These are phyloP conservation scores for Oenanthe sinensis DNA, from an alignment of 129 eudicot species.

Conservation along the genomic window DNA sequence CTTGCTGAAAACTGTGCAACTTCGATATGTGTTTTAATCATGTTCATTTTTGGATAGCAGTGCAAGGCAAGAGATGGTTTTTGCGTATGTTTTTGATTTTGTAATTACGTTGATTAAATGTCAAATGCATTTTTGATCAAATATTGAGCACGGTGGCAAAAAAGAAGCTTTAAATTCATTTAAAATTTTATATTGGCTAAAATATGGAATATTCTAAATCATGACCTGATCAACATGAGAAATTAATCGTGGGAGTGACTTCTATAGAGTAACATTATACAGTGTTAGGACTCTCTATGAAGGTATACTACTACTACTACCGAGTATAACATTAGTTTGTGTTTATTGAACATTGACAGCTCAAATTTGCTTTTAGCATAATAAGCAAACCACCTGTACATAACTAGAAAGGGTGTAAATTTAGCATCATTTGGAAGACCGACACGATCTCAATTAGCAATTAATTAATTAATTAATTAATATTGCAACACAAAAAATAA, in stretches of 20 bases:
- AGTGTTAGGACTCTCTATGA: not conserved
- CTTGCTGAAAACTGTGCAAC: not conserved
- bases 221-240: not conserved
- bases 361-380: constrained; percentile 2
- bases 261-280: too few species aligned
- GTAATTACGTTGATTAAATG: not conserved
- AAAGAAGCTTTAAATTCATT: not conserved
- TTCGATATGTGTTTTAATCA: not conserved
- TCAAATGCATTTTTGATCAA: not conserved
- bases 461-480: not conserved
- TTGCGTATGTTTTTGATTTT: not conserved
- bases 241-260: not conserved
- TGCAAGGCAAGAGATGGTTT: not conserved
- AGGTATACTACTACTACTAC: too few species aligned
- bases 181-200: not conserved
- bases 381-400: not conserved
- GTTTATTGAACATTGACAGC: not conserved
- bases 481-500: not conserved
- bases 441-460: constrained; percentile 5
- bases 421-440: not conserved
- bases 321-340: too few species aligned
- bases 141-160: not conserved
- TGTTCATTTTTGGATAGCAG: not conserved
- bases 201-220: not conserved
- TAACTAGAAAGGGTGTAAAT: not conserved